phyloP scores from a whole-genome alignment of 306 rosid species.

The Trichosanthes cucumerina region DNA sequence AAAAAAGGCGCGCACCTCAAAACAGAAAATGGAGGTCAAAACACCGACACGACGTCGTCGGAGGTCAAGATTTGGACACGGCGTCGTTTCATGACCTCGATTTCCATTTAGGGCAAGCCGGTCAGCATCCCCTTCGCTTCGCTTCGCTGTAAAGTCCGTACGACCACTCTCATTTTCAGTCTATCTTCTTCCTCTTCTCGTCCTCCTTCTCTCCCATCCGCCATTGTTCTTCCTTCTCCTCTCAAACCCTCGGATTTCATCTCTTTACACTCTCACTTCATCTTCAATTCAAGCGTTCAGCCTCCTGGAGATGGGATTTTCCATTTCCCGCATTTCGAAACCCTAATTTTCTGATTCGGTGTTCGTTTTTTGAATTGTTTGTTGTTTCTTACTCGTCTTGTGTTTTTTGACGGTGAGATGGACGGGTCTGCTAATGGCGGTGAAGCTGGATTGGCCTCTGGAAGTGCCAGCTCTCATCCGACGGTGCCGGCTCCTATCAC shows the following conservation, averaged over 20 bases:
- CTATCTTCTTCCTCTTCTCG: neutral
- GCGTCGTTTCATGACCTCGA: neutral
- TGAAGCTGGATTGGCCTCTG: slow-evolving; percentile 14
- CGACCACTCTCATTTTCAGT: slow-evolving; percentile 2
- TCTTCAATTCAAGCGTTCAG: neutral
- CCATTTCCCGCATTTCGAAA: neutral
- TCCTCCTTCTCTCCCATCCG: neutral
- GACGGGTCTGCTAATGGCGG: slow-evolving; percentile 22
- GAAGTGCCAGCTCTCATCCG: slow-evolving; percentile 10
- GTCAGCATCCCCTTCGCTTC: neutral
- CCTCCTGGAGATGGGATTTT: neutral
- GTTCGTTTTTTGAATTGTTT: neutral
- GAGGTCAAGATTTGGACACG: neutral
- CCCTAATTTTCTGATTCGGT: neutral
- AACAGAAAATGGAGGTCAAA: neutral
- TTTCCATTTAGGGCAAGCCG: slow-evolving; percentile 5
- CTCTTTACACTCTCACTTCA: neutral
- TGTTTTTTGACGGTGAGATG: slow-evolving; percentile 20
- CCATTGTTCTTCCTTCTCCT: neutral
- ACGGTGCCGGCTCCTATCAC: slow-evolving; percentile 46
- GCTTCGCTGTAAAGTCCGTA: neutral
- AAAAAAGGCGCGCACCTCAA: neutral
- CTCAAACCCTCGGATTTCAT: neutral
- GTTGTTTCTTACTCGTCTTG: neutral
- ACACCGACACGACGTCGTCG: neutral